These are phyloP conservation scores for Juglanconis sp. DNA, from an alignment of 2,329 filamentous ascomycete species.

Conservation along the genomic window DNA sequence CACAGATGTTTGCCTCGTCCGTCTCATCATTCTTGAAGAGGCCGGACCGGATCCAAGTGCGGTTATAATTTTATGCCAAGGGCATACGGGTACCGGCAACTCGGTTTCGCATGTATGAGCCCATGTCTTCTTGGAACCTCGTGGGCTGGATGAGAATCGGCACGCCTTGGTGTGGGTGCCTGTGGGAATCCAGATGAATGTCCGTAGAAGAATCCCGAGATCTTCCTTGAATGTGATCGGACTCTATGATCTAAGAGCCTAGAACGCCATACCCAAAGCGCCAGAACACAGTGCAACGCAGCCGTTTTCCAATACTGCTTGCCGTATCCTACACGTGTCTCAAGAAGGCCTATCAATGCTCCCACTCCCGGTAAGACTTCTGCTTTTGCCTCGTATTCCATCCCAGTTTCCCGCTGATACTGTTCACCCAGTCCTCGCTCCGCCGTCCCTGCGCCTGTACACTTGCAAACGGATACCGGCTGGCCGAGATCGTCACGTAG, in stretches of 20 bases:
- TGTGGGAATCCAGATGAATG: no score
- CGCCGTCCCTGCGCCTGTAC: constrained; percentile 67
- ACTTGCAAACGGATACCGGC: constrained; percentile 74
- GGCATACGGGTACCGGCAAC: no score
- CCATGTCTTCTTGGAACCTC: no score
- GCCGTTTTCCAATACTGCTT: neutral
- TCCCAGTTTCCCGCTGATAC: constrained; percentile 72
- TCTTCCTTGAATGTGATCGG: no score
- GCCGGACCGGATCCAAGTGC: no score
- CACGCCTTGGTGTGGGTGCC: no score
- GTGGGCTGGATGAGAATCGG: no score
- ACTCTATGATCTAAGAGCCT: neutral
- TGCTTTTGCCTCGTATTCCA: constrained; percentile 81
- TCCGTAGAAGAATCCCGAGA: neutral
- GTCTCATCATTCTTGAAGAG: no score
- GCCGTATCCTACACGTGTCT: neutral
- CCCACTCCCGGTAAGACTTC: constrained; percentile 56
- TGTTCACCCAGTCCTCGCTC: constrained; percentile 79
- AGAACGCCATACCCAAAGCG: neutral
- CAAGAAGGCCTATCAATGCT: neutral
- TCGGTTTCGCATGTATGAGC: no score
- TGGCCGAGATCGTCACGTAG: constrained; percentile 81
- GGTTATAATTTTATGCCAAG: no score
- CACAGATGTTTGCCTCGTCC: no score
- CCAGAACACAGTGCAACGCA: neutral